These are phyloP conservation scores for Arthrobotrys pseudoclavata DNA, from an alignment of 2,329 filamentous ascomycete genomes.

Conservation along the genomic window DNA sequence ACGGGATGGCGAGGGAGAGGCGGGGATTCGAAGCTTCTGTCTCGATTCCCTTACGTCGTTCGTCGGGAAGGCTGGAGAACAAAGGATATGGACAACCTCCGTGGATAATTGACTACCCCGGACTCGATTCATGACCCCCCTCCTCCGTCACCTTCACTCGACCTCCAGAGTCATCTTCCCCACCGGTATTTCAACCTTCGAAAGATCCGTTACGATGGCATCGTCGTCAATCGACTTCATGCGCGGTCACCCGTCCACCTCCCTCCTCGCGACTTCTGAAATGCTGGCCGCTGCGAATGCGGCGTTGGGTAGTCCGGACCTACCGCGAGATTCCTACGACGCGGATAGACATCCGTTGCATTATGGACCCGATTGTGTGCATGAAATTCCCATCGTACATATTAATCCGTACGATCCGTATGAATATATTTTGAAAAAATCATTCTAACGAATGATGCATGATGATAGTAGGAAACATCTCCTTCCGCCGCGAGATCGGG, in stretches of 20 bases:
- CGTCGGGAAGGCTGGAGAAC: constrained; percentile 1
- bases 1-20: background rate
- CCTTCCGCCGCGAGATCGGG: constrained; percentile 60
- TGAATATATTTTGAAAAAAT: background rate
- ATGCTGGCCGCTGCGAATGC: constrained; percentile 53
- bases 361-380: constrained; percentile 62
- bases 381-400: background rate
- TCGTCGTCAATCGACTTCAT: constrained; percentile 48
- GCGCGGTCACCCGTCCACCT: constrained; percentile 54
- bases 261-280: constrained; percentile 51
- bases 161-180: background rate
- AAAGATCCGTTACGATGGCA: constrained; percentile 25
- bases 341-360: constrained; percentile 60
- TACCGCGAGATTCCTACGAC: constrained; percentile 45
- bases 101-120: background rate
- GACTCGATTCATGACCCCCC: background rate
- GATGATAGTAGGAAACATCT: constrained; percentile 59
- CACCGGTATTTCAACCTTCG: background rate
- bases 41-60: constrained; percentile 9
- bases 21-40: background rate
- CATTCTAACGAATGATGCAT: background rate
- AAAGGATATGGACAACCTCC: background rate
- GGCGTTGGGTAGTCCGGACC: constrained; percentile 21
- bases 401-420: too few species aligned
- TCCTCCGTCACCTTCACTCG: background rate